Base-by-base conservation (phyloP, 352 stramenopile genomes). In the Pythium sukuiense region DNA sequence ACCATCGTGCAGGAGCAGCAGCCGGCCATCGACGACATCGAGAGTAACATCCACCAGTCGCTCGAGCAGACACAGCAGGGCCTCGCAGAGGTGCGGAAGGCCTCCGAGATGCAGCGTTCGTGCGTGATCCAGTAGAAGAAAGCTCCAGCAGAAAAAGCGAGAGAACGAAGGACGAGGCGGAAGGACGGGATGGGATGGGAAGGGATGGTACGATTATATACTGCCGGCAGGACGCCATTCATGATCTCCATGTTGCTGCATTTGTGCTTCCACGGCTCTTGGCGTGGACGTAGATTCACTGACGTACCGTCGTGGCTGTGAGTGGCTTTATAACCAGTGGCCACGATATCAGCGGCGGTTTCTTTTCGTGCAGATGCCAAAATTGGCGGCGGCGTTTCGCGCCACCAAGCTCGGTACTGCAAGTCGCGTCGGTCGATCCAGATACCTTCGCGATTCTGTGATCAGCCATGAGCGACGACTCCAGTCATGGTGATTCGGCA, bases 1-100 rank as follows among this genome's bases (percentile, higher is more conserved):
- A 80, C 79, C 12, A 93, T 97, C 58, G 89, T 97, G 43, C 74
- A 88, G 35, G 83, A 95, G 55, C 87, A 97, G 68, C 89, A 97
- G 69, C 77, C 75, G 18, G 77, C 79, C 33, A 93, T 96, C 61
- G 87, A 97, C 69, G 81, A 92, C 24, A 93, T 96, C 59, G 87
- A 95, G 66, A 88, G 70, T 2, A 83, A 95, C 72, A 81, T 95
- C 49, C 83, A 96, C 63, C 86, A 90, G 56, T 91, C 86, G 20
- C 81, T 94, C 37, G 77, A 90, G 39, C 82, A 94, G 74, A 95
- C 89, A 6, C 83, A 95, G 61, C 80, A 93, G 50, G 89, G 89
- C 2, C 76, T 95, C 12, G 73, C 89, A 9, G 72, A 96, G 71
- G 87, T 96, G 48, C 83, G 92, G 64, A 95, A 96, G 73, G 88